phyloP scores from a whole-genome alignment of 2,329 filamentous ascomycete species.

The Juglanconis sp. region DNA sequence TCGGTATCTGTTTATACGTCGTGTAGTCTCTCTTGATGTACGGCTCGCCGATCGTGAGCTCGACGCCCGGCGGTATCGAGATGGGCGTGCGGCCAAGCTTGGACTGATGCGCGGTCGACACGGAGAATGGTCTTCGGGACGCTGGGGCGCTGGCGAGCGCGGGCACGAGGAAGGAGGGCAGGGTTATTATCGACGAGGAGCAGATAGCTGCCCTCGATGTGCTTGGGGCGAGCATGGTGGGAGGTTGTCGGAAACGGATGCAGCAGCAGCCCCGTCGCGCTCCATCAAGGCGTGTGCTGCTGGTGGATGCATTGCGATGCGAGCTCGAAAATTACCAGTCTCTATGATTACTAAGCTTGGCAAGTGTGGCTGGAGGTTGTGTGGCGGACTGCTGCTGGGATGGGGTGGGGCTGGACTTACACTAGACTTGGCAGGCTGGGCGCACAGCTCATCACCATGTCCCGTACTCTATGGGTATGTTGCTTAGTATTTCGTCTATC shows the following conservation, averaged over 20 bases:
- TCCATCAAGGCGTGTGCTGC: neutral
- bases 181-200: conserved; percentile 45
- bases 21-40: conserved; percentile 50
- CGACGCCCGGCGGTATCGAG: conserved; percentile 79
- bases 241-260: conserved; percentile 19
- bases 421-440: neutral
- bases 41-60: conserved; percentile 67
- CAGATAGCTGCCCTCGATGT: conserved; percentile 57
- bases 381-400: too few species aligned
- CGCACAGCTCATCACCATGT: neutral
- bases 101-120: conserved; percentile 63
- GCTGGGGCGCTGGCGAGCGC: conserved; percentile 47
- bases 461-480: too few species aligned
- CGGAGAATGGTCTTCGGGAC: conserved; percentile 63
- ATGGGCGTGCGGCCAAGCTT: conserved; percentile 84
- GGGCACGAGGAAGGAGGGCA: conserved; percentile 71
- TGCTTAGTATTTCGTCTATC: too few species aligned
- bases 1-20: conserved; percentile 59
- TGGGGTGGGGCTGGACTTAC: neutral
- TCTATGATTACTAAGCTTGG: too few species aligned
- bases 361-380: too few species aligned
- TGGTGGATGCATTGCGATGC: neutral
- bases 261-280: conserved; percentile 8
- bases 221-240: conserved; percentile 62
- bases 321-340: conserved; percentile 8